Conservation (phyloP, 495 filamentous ascomycete species). For the Aspergillus ellipticus region DNA sequence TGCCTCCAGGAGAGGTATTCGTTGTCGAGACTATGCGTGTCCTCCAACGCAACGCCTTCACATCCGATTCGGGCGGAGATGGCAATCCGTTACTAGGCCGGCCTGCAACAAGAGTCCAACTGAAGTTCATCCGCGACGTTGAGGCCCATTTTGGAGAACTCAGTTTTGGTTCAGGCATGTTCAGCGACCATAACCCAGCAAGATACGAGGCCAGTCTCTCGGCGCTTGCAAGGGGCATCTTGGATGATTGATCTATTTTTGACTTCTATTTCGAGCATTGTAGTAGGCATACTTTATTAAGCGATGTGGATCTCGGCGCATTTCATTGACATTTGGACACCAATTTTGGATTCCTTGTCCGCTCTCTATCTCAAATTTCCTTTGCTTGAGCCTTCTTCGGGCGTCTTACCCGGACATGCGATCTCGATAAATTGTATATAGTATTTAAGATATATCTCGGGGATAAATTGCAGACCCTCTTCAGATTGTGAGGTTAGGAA, state of each 20-base stretch:
- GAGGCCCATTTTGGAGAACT: constrained; percentile 67
- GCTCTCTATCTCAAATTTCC: background rate
- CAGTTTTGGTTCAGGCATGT: constrained; percentile 66
- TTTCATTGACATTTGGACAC: background rate
- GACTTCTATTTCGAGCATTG: background rate
- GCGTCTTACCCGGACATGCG: no score
- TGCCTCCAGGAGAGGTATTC: constrained; percentile 77
- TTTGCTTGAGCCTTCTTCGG: background rate
- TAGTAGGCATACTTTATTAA: background rate
- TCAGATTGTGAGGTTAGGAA: no score
- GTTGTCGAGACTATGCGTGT: constrained; percentile 62
- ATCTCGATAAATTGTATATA: no score
- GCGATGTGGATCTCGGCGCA: background rate
- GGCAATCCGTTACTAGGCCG: constrained; percentile 48
- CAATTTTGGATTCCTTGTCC: background rate
- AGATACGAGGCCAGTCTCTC: constrained; percentile 63
- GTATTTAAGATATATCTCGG: constrained; percentile 4
- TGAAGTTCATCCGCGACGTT: constrained; percentile 63
- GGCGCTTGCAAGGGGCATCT: constrained; percentile 50
- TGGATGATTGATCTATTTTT: constrained; percentile 37
- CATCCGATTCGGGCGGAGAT: constrained; percentile 26
- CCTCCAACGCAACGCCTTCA: constrained; percentile 56
- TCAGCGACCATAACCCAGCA: constrained; percentile 73
- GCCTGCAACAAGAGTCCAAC: constrained; percentile 61
- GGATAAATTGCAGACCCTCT: background rate